Evolutionary conservation across 2,329 filamentous ascomycete genomes (phyloP), one percentile per base, ranked within the genome.

Genomic region (Sarocladium kiliense): DNA sequence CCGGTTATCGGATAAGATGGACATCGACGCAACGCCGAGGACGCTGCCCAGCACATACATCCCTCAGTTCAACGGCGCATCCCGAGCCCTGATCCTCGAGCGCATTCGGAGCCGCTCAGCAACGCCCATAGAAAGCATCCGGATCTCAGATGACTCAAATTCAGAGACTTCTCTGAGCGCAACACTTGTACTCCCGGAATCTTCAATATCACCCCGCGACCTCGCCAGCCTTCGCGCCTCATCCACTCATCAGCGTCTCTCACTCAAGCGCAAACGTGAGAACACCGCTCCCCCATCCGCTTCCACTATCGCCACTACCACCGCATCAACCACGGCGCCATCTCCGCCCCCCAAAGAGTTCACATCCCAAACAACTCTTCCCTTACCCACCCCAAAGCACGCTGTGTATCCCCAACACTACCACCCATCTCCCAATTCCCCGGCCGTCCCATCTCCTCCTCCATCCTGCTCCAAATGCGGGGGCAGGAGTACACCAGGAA

Each of bases 381-480:
- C 44, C 7, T 51, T 51, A 14, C 47, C 56, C 18, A 25, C 49
- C 27, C 50, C 50, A 14, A 32, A 39, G 21, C 26, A 51, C 54
- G 23, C 53, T 45, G 14, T 58, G 44, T 26, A 25, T 30, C 6
- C 39, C 65, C 23, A 50, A 60, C 34, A 57, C 56, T 30, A 51
- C 18, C 47, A 51, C 26, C 47, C 47, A 3, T 41, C 50, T 26
- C 30, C 50, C 9, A 27, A 18, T 7, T 53, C 50, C 4, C 34
- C 34, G 2, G 5, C 11, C 7, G 32, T 21, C 11, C 21, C 50
- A 19, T 19, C 50, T 34, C 32, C 50, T 19, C 32, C 50, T 3
- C 26, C 50, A 21, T 41, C 50, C 10, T 65, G 63, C 53, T 56
- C 56, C 2, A 57, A 59, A 42, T 65, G 64, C 55, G 55, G 60